Evolutionary conservation across 169 alveolate species (phyloP).

Genomic region (Cryptosporidium bovis): DNA sequence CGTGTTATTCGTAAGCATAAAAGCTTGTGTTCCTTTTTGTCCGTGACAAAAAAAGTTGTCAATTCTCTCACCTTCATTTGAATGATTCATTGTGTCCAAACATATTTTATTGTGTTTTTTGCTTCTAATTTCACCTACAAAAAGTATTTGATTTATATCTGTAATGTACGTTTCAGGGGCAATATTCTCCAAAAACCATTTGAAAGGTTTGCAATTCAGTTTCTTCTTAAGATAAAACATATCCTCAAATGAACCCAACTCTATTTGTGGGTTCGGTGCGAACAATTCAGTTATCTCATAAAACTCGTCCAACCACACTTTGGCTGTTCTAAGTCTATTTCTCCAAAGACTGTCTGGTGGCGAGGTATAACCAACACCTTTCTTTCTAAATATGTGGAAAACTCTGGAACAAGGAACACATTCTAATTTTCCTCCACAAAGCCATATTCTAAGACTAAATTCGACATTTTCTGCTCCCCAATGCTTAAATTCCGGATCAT

Average conservation of each 20-base stretch:
- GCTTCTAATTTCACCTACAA: slow-evolving; percentile 60
- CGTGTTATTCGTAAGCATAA: slow-evolving; percentile 42
- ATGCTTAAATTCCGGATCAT: slow-evolving; percentile 77
- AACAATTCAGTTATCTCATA: slow-evolving; percentile 74
- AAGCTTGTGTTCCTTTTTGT: slow-evolving; percentile 70
- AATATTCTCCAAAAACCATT: slow-evolving; percentile 76
- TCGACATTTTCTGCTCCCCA: slow-evolving; percentile 79
- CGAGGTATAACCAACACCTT: slow-evolving; percentile 76
- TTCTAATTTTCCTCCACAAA: slow-evolving; percentile 78
- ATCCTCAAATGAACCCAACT: slow-evolving; percentile 50
- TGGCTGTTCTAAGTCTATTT: slow-evolving; percentile 78
- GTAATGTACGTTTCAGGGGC: slow-evolving; percentile 67
- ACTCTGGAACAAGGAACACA: slow-evolving; percentile 77
- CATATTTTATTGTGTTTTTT: slow-evolving; percentile 3
- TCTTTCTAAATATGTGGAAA: slow-evolving; percentile 77
- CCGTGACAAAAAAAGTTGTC: slow-evolving; percentile 61
- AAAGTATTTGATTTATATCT: slow-evolving; percentile 31
- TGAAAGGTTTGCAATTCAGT: slow-evolving; percentile 76
- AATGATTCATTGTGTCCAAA: slow-evolving; percentile 66
- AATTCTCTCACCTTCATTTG: slow-evolving; percentile 7
- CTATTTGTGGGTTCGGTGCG: slow-evolving; percentile 48
- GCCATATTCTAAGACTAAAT: slow-evolving; percentile 76
- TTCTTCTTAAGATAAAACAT: slow-evolving; percentile 74
- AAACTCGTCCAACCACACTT: slow-evolving; percentile 78
- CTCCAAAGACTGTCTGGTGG: slow-evolving; percentile 76